Evolutionary conservation across 2,329 filamentous ascomycete genomes (phyloP), one percentile per base, ranked within the genome.

Genomic region (Trichoderma endophyticum): DNA sequence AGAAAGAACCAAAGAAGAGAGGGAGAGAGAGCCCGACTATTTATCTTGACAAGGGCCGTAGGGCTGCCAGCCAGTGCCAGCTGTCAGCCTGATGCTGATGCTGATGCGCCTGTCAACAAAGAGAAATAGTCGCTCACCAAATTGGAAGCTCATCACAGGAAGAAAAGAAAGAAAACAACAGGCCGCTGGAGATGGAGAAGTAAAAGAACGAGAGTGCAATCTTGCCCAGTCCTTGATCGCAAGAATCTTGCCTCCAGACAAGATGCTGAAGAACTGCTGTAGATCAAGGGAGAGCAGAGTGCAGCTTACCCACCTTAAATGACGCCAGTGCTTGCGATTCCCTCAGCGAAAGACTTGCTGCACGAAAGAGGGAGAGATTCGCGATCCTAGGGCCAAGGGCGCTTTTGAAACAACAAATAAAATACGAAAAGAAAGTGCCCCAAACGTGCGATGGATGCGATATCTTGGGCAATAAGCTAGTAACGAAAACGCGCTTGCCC

Each of bases 61-160:
- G 66, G 26, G 43, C 63, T 51, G 32, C 36, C 57, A 34, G 32
- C 32, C 26, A 59, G 56, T 15, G 28, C 57, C 57, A 61, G 57
- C 57, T 70, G 57, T 54, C 67, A 70, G 67, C 57, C 67, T 70
- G 67, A 70, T 69, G 43, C 43, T 11, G 36, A 59, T 32, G 28
- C 56, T n/a, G 24, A 43, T 48, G 66, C 66, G 57, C 67, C 67
- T 61, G 43, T 32, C 56, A 70, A 28, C 24, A 54, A n/a, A 32
- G 32, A 39, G 43, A 43, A 14, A 56, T 57, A 26, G 36, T 28
- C 26, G 56, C 56, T 26, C 36, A 6, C 36, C 54, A 61, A 18
- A 24, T 18, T 24, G 65, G 11, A 51, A 32, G 54, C 64, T 43
- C 32, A 11, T 34, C 30, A 34, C 57, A 24, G 21, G 1, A 54